Percentiles rank a stretch among this genome's conserved stretches.
phyloP scores from a whole-genome alignment of 352 stramenopile species.

The Plasmopara viticola region DNA sequence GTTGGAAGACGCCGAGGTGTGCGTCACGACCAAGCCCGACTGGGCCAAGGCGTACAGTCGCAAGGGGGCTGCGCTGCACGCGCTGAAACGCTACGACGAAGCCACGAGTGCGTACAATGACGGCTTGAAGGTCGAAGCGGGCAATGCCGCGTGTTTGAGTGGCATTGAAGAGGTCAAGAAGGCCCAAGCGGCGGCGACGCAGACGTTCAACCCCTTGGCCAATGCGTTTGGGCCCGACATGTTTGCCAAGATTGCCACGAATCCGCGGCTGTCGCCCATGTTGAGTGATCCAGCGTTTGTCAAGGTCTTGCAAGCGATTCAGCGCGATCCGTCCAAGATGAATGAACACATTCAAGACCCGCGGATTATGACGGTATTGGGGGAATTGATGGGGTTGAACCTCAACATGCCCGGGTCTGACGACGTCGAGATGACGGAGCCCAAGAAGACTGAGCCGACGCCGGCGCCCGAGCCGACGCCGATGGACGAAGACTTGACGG shows the following conservation, averaged over 20 bases:
- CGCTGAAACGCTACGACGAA: conserved; percentile 84
- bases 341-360: conserved; percentile 76
- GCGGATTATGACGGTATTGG: conserved; percentile 82
- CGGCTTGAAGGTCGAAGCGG: conserved; percentile 87
- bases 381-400: conserved; percentile 79
- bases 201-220: conserved; percentile 78
- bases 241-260: conserved; percentile 88
- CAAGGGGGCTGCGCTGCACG: conserved; percentile 96
- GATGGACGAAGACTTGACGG: conserved; percentile 81
- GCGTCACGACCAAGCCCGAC: conserved; percentile 90
- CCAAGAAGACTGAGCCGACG: conserved; percentile 18
- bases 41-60: conserved; percentile 98
- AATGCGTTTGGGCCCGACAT: conserved; percentile 95
- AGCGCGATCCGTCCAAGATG: conserved; percentile 71
- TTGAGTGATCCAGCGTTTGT: conserved; percentile 92
- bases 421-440: conserved; percentile 44
- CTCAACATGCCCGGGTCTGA: conserved; percentile 49
- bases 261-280: conserved; percentile 83
- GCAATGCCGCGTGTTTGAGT: conserved; percentile 88
- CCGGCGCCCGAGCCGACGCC: conserved; percentile 41
- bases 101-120: conserved; percentile 79
- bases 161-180: conserved; percentile 93
- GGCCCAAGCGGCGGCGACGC: conserved; percentile 43
- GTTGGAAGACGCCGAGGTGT: conserved; percentile 94
- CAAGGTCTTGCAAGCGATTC: conserved; percentile 62